Conservation (phyloP, 805 yeast genomes). For the Brettanomyces naardenensis region DNA sequence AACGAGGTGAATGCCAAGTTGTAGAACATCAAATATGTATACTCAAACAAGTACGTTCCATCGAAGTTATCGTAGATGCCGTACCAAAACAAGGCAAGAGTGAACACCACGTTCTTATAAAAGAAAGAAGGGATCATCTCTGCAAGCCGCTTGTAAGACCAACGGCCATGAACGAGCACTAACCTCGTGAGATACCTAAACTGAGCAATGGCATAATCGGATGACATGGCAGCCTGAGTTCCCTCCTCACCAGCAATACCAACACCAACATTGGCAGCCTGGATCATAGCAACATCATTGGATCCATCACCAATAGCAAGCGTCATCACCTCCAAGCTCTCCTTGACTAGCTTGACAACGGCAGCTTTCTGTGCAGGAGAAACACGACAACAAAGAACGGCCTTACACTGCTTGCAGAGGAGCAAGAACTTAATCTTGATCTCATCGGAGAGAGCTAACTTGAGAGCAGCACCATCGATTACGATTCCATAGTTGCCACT, state of each 20-base stretch:
- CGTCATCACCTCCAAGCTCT: conserved; percentile 71
- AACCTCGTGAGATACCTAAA: conserved; percentile 64
- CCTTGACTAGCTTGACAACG: conserved; percentile 74
- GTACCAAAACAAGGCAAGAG: conserved; percentile 71
- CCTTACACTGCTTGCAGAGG: conserved; percentile 70
- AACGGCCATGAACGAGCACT: conserved; percentile 72
- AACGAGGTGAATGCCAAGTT: conserved; percentile 77
- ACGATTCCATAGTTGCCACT: conserved; percentile 59
- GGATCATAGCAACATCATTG: conserved; percentile 87
- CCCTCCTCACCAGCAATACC: conserved; percentile 94
- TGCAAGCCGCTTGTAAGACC: conserved; percentile 76
- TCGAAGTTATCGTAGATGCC: conserved; percentile 70
- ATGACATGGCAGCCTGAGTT: conserved; percentile 81
- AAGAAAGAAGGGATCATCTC: conserved; percentile 83
- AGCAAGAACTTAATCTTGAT: conserved; percentile 51
- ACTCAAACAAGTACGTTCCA: conserved; percentile 74
- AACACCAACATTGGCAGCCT: conserved; percentile 79
- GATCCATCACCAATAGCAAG: conserved; percentile 86
- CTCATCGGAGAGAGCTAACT: conserved; percentile 36
- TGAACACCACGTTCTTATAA: conserved; percentile 70
- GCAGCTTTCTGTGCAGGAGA: conserved; percentile 84
- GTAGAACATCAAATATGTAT: conserved; percentile 72
- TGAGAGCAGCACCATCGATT: conserved; percentile 75
- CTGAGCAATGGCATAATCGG: conserved; percentile 82
- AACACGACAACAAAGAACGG: conserved; percentile 81